A percentile compares a stretch with the other conserved stretches of the same genome.
Evolutionary conservation across 208 protist genomes (phyloP).

Genomic region (Naegleria lovaniensis): DNA sequence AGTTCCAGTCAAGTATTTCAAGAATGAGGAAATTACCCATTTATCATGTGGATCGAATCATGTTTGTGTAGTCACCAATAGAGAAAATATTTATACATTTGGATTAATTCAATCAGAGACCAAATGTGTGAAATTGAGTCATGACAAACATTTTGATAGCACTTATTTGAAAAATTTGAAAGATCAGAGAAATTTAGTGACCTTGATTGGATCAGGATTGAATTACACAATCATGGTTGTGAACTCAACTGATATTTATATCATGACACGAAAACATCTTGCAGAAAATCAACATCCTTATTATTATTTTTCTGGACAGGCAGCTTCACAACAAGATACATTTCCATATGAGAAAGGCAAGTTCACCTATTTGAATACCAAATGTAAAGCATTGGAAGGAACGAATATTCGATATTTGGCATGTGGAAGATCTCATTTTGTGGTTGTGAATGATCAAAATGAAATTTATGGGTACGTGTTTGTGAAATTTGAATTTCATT

Average conservation of each 20-base stretch:
- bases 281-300: background rate
- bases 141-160: background rate
- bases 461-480: background rate
- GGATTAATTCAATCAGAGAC: background rate
- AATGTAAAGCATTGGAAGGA: background rate
- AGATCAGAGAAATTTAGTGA: background rate
- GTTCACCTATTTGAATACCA: background rate
- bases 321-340: background rate
- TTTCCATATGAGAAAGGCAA: background rate
- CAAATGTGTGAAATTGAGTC: background rate
- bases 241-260: background rate
- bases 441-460: background rate
- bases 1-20: background rate
- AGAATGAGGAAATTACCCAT: background rate
- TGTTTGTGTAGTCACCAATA: background rate
- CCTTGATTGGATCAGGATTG: background rate
- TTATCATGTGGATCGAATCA: background rate
- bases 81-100: background rate
- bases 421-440: constrained; percentile 1
- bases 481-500: too few relatives aligned
- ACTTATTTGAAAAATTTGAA: background rate
- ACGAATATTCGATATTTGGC: background rate
- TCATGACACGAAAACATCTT: background rate
- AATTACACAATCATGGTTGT: background rate
- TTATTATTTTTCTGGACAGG: background rate